Base-by-base conservation (phyloP, 495 filamentous ascomycete species). In the Immersiella caudata region DNA sequence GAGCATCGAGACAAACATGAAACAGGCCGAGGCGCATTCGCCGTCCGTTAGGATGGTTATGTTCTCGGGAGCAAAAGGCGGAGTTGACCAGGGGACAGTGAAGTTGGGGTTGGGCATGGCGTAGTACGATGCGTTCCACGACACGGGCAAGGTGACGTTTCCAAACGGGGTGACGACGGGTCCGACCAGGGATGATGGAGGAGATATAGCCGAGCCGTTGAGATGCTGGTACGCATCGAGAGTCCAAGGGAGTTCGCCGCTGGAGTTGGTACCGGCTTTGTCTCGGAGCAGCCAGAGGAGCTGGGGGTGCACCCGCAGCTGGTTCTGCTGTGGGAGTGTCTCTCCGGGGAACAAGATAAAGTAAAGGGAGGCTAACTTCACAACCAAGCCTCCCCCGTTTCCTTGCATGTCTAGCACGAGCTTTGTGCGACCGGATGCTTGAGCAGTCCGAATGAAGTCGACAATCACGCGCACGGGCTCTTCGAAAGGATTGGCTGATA, bases 21-120 rank as follows among this genome's bases (percentile, higher is more conserved):
- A 83, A 75, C 89, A 91, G 1, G 88, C 87, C 1, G 86, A 89
- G 33, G 82, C 85, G 74, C 89, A 91, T 67, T 83, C 83, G 55
- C 89, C 88, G 73, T 91, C 87, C 27, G 81, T 81, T 50, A 84
- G 72, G 67, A 86, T 59, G 57, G 83, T 72, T 25, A 84, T 75
- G 57, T 83, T 71, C 56, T 82, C 79, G 6, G 71, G 74, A 35
- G 7, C 8, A 20, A 74, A 76, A 22, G 68, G 70, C 3, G 60
- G 52, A 67, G 73, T 5, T 56, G 51, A 11, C 79, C 74, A 66
- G 20, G 58, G 57, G 16, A 55, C 22, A 7, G 52, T 55, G 50
- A 22, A n/a, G 55, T 25, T 25, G n/a, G 26, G 20, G 18, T 7
- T 2, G 55, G 7, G 3, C 14, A 20, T 4, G 8, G 3, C 29